Evolutionary conservation across 1,139 yeast genomes (phyloP), one percentile per base, ranked within the genome.

Genomic region (Tardiomyces digboiensis): DNA sequence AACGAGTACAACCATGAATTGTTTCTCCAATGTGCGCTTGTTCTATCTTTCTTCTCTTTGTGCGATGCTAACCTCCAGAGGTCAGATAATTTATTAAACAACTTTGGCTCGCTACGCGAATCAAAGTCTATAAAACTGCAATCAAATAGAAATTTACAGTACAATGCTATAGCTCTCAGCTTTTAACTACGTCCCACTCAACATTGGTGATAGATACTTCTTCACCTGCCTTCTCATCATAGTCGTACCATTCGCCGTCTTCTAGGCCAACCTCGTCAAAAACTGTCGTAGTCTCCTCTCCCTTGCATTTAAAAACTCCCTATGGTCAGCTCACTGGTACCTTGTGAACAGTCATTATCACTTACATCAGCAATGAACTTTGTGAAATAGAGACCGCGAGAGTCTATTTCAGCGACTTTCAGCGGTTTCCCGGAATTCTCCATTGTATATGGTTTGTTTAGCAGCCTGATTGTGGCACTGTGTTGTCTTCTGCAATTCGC

Each of bases 231-330:
- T 80, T 76, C 48, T 91, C 97, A 59, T 91, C 97, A 60, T 89
- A 93, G 57, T 91, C 98, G 60, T 81, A 91, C 94, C 96, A 89
- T 60, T 91, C 97, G 39, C 76, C 78, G 38, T 87, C 97, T 38
- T 72, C 75, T 43, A 87, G 64, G 46, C 82, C 87, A n/a, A 87
- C 74, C 19, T 81, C 87, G 12, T 60, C 60, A 55, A 84, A 85
- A 46, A 60, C 64, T 1, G 84, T 71, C 8, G 64, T 61, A 2
- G 77, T 64, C 16, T 75, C 79, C 7, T 62, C 66, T 2, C 86
- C 85, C 39, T 62, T 66, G 47, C 89, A 85, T 41, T 67, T 66
- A 59, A 87, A 85, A 42, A 66, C 67, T 1, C 95, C 91, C 33
- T 26, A 16, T 3, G 10, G 33, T 26, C 14, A 26, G 33, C 52